Percentiles rank a stretch among this genome's conserved stretches.
phyloP scores from a whole-genome alignment of 345 rosid genomes.

The Eucalyptus polyanthemos region DNA sequence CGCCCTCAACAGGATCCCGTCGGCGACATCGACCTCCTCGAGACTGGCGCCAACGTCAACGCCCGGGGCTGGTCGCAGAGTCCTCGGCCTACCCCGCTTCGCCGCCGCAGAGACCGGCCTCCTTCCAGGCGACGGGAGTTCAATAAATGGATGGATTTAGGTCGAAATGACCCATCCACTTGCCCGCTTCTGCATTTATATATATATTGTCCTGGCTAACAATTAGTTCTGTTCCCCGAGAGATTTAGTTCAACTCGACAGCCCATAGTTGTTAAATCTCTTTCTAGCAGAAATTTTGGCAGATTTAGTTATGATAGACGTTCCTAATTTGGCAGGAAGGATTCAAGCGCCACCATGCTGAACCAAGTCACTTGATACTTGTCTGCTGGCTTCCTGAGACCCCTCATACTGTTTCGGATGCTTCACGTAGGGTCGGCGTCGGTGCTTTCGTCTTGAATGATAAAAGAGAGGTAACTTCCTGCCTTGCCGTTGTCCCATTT shows the following conservation, averaged over 20 bases:
- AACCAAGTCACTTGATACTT: slow-evolving; percentile 52
- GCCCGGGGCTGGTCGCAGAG: no score
- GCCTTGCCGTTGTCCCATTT: no score
- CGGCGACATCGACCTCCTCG: no score
- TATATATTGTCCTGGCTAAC: not conserved
- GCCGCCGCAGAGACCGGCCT: no score
- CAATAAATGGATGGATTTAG: no score
- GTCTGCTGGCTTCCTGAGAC: slow-evolving; percentile 43
- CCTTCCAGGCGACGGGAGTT: no score
- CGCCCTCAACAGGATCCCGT: no score
- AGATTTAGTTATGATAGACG: not conserved
- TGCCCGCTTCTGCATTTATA: no score
- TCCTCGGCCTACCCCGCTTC: no score
- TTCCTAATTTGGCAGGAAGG: not conserved
- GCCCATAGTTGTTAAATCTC: not conserved
- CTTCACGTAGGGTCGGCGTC: slow-evolving; percentile 58
- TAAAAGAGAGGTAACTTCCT: slow-evolving; percentile 30
- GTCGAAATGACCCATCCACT: no score
- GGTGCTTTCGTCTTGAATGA: slow-evolving; percentile 56
- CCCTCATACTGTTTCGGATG: slow-evolving; percentile 42
- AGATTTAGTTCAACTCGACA: not conserved
- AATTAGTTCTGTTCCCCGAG: not conserved
- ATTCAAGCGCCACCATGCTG: slow-evolving; percentile 2
- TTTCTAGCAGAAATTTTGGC: not conserved
- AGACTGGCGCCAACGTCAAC: no score